Evolutionary conservation across 2,329 filamentous ascomycete species (phyloP), one percentile per base, ranked within the genome.

Genomic region (Phyllosticta ampelicida): DNA sequence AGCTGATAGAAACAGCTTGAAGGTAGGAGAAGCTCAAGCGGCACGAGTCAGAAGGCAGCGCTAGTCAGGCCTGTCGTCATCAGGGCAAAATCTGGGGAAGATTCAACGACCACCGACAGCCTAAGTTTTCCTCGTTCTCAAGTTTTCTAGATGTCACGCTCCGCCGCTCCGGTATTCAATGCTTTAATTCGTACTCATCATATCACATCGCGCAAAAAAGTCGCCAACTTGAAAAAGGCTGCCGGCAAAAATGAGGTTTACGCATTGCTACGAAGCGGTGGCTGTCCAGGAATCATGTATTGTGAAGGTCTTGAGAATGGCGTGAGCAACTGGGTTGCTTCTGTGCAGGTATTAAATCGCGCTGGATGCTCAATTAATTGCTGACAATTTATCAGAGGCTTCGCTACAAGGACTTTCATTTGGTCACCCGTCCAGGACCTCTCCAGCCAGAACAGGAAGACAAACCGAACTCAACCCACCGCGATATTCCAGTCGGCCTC

Each of bases 141-240:
- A 19, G 8, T 9, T 26, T 20, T 18, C 56, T 51, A 51, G 10
- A 63, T 63, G 62, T 59, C 62, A 28, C 54, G 36, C 21, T 2
- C 49, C n/a, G 20, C 28, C 49, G 53, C 48, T 4, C 56, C 48
- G 56, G 55, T 69, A 19, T 79, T 73, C 66, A 80, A 82, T 67
- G 81, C 86, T 28, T 75, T 91, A 51, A 88, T 91, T 61, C 81
- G 86, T 55, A 91, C 87, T 0, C 87, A 91, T 64, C 87, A 91
- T 70, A 90, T 91, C 66, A 90, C 86, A 3, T 90, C 86, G 0
- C 84, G 86, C 62, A 90, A 89, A 68, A 91, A 91, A 67, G 78
- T 86, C 51, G 73, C 77, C 23, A 77, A 77, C 58, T 77, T 91
- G 20, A 81, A 77, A 54, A 86, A 86, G 69, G 83, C 84, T 1